Conservation (phyloP, 2,329 filamentous ascomycete species). For the Bipolaris zeicola region DNA sequence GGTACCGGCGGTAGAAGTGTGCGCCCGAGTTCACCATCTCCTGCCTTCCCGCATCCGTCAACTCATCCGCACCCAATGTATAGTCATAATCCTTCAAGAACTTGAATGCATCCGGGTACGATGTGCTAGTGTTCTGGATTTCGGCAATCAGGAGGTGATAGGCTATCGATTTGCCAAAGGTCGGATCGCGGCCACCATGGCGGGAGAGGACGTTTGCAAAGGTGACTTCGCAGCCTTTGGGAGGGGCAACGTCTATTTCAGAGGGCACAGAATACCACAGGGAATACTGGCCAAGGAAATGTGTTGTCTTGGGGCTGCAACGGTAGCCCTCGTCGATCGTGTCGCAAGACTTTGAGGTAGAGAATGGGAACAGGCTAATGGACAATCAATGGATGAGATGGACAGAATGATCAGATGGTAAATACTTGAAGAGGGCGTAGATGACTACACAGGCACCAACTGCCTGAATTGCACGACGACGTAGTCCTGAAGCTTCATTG, state of each 20-base stretch:
- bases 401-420: not conserved
- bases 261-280: constrained; percentile 80
- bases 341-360: constrained; percentile 54
- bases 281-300: constrained; percentile 85
- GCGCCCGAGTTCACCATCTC: constrained; percentile 76
- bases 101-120: constrained; percentile 66
- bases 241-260: constrained; percentile 64
- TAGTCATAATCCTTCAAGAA: constrained; percentile 78
- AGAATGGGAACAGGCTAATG: constrained; percentile 24
- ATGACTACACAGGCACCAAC: constrained; percentile 25
- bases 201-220: constrained; percentile 83
- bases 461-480: constrained; percentile 25
- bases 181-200: constrained; percentile 85
- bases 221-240: constrained; percentile 72
- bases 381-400: constrained; percentile 15
- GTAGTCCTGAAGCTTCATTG: constrained; percentile 13
- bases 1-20: constrained; percentile 77
- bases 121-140: constrained; percentile 63
- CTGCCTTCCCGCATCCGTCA: constrained; percentile 70
- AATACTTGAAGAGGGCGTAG: constrained; percentile 36
- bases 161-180: constrained; percentile 64
- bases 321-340: constrained; percentile 63
- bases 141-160: constrained; percentile 70
- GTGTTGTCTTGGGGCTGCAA: constrained; percentile 66
- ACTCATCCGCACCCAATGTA: constrained; percentile 69